These are phyloP conservation scores for Blastomyces percursus DNA, from an alignment of 2,329 filamentous ascomycete species.

Conservation along the genomic window DNA sequence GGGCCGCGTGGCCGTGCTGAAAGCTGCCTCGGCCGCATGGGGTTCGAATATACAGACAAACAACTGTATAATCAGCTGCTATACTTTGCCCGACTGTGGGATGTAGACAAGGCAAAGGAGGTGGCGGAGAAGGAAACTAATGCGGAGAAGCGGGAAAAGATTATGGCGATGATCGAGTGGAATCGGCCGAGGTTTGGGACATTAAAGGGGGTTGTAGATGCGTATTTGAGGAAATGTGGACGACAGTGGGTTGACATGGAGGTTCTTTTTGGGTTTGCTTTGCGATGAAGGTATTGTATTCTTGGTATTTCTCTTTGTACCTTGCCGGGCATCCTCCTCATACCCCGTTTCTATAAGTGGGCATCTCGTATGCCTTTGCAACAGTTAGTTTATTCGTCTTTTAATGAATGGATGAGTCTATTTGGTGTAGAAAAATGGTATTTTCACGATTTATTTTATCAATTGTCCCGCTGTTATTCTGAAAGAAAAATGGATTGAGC, in stretches of 20 bases:
- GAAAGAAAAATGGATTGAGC: not conserved
- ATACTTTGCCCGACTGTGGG: conserved; percentile 75
- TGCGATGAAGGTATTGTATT: conserved; percentile 18
- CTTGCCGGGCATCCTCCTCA: conserved; percentile 2
- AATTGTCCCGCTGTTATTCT: not conserved
- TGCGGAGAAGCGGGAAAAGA: conserved; percentile 50
- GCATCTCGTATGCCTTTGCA: not conserved
- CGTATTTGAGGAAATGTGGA: conserved; percentile 79
- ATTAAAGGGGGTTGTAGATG: conserved; percentile 65
- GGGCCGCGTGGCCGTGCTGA: conserved; percentile 74
- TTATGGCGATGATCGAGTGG: conserved; percentile 64
- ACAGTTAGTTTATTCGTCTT: conserved; percentile 5
- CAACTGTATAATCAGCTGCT: conserved; percentile 89
- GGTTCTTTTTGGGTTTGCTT: conserved; percentile 58
- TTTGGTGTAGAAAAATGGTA: not conserved
- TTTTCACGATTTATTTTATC: not conserved
- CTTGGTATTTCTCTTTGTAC: conserved; percentile 21
- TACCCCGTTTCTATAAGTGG: conserved; percentile 2
- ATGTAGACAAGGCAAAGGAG: conserved; percentile 67
- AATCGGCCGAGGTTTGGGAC: conserved; percentile 72
- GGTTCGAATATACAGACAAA: conserved; percentile 78
- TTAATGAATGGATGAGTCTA: conserved; percentile 8
- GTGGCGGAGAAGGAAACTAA: conserved; percentile 41
- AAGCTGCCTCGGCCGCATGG: conserved; percentile 79
- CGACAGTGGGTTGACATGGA: conserved; percentile 93